These are phyloP conservation scores for Westerdykella ornata DNA, from an alignment of 2,329 filamentous ascomycete species.

Conservation along the genomic window DNA sequence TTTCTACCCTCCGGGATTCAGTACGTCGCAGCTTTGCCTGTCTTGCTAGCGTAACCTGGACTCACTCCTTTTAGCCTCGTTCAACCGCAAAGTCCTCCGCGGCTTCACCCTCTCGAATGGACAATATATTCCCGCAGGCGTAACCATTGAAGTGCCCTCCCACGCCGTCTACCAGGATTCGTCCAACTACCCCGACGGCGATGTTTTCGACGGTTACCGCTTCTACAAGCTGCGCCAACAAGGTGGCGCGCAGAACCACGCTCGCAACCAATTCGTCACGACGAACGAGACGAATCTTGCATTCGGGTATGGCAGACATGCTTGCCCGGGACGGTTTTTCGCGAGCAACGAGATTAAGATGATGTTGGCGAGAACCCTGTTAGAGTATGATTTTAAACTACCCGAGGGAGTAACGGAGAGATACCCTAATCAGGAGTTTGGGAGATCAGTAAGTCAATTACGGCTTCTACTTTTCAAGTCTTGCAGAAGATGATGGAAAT, in stretches of 20 bases:
- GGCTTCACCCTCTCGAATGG: slow-evolving; percentile 51
- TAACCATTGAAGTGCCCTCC: slow-evolving; percentile 26
- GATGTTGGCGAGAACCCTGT: slow-evolving; percentile 21
- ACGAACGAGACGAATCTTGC: slow-evolving; percentile 19
- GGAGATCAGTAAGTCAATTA: slow-evolving; percentile 1
- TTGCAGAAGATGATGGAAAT: background rate
- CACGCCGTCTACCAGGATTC: slow-evolving; percentile 24
- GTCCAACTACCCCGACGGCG: slow-evolving; percentile 15
- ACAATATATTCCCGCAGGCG: slow-evolving; percentile 39
- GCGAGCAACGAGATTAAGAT: slow-evolving; percentile 32
- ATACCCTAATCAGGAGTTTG: slow-evolving; percentile 11
- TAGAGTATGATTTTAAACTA: slow-evolving; percentile 26
- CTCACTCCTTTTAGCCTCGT: slow-evolving; percentile 33
- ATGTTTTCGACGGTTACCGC: slow-evolving; percentile 29
- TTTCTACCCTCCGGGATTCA: slow-evolving; percentile 18
- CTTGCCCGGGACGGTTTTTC: slow-evolving; percentile 32
- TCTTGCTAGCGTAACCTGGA: background rate
- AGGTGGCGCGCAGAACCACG: slow-evolving; percentile 17
- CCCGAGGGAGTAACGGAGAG: slow-evolving; percentile 13
- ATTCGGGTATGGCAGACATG: slow-evolving; percentile 29
- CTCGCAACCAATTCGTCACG: slow-evolving; percentile 29
- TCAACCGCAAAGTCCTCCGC: slow-evolving; percentile 47
- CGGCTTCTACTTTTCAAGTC: background rate
- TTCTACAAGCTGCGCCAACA: slow-evolving; percentile 24
- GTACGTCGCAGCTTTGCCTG: slow-evolving; percentile 3